A percentile compares a stretch with the other conserved stretches of the same genome.
Evolutionary conservation across 2,329 filamentous ascomycete species (phyloP).

Genomic region (Cordyceps javanica): DNA sequence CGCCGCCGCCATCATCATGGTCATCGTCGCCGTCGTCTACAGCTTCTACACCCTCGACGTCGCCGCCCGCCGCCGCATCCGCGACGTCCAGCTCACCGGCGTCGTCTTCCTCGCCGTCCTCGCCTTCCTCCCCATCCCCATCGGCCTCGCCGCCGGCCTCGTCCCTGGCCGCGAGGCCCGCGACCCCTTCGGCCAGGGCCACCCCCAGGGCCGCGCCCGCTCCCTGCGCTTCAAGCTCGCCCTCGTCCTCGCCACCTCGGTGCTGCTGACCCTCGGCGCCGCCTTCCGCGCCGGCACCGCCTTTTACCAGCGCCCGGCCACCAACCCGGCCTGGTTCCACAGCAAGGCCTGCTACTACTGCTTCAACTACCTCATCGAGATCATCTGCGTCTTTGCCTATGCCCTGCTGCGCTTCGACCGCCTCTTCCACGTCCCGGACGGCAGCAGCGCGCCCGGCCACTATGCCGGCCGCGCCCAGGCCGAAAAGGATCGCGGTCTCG

Average conservation of each 20-base stretch:
- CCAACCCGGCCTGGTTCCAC: constrained; percentile 62
- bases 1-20: constrained; percentile 53
- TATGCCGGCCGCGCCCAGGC: constrained; percentile 27
- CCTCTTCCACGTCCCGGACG: constrained; percentile 69
- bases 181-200: constrained; percentile 53
- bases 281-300: constrained; percentile 57
- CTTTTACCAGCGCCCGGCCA: constrained; percentile 45
- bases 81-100: constrained; percentile 59
- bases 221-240: constrained; percentile 57
- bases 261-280: constrained; percentile 62
- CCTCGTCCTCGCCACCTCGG: constrained; percentile 53
- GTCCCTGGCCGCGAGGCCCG: constrained; percentile 38
- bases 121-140: constrained; percentile 59
- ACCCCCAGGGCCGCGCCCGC: constrained; percentile 53
- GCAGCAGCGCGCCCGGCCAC: constrained; percentile 52
- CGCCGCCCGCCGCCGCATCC: constrained; percentile 44
- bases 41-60: constrained; percentile 59
- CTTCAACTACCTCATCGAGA: constrained; percentile 71
- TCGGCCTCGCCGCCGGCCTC: constrained; percentile 31
- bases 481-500: constrained; percentile 16
- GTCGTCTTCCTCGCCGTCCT: constrained; percentile 59
- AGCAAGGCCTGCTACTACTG: constrained; percentile 69
- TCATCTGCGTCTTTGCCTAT: constrained; percentile 63
- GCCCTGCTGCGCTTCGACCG: constrained; percentile 63
- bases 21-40: constrained; percentile 60